Percentiles rank a stretch among this genome's conserved stretches.
phyloP scores from a whole-genome alignment of 345 rosid species.

The Brassica napus region DNA sequence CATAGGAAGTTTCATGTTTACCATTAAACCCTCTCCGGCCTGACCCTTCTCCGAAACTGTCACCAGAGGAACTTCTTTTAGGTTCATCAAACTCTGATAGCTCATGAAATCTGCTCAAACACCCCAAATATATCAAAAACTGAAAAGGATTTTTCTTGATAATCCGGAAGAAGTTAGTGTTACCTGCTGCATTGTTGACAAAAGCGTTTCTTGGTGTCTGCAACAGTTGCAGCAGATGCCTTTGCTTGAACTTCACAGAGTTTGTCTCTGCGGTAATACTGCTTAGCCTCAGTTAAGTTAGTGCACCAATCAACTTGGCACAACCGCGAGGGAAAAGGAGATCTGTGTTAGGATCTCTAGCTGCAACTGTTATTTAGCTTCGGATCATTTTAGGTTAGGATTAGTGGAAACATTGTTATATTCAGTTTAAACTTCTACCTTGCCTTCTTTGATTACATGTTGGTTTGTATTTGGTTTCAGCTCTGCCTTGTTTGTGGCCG shows the following conservation, averaged over 20 bases:
- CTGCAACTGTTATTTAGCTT: neutral
- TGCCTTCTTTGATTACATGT: neutral
- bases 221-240: no score
- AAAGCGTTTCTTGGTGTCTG: no score
- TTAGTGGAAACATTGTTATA: neutral
- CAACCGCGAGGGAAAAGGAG: constrained; percentile 40
- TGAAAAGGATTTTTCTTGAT: no score
- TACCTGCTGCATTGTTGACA: no score
- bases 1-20: constrained; percentile 23
- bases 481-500: constrained; percentile 4
- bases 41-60: no score
- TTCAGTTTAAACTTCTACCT: neutral
- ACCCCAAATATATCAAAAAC: no score
- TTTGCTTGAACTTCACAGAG: no score
- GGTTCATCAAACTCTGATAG: no score
- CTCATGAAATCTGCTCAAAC: no score
- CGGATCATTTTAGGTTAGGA: neutral
- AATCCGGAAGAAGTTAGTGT: no score
- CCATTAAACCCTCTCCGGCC: no score
- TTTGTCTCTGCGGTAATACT: constrained; percentile 47
- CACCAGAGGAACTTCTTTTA: no score
- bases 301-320: constrained; percentile 79
- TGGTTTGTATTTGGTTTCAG: constrained; percentile 14
- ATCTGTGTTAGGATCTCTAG: constrained; percentile 26
- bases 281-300: constrained; percentile 62